Evolutionary conservation across 2,329 filamentous ascomycete species (phyloP).

Genomic region (Fusarium fracticaudum): DNA sequence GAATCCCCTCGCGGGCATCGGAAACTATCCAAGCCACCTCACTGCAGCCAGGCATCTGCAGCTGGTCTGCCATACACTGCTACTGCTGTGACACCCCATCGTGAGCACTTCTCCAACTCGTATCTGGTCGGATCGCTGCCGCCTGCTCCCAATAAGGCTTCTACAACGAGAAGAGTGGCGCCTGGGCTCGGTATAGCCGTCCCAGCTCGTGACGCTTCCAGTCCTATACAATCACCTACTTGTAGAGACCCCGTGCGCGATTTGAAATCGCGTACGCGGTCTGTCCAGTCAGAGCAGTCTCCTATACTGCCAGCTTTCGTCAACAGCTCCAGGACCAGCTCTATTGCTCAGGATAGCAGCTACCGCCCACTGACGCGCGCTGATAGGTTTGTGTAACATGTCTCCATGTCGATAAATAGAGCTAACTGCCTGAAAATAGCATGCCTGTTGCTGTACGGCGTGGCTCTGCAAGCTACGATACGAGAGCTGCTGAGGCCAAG

Average conservation of each 20-base stretch:
- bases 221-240: constrained; percentile 17
- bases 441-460: constrained; percentile 23
- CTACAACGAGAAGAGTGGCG: constrained; percentile 21
- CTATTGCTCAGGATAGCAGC: constrained; percentile 26
- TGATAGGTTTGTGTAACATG: constrained; percentile 38
- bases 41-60: constrained; percentile 52
- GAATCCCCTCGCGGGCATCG: constrained; percentile 56
- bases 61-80: constrained; percentile 53
- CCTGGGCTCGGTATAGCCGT: constrained; percentile 35
- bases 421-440: constrained; percentile 32
- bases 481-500: constrained; percentile 31
- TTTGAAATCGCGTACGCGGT: constrained; percentile 25
- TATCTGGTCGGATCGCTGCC: constrained; percentile 45
- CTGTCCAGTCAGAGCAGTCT: constrained; percentile 34
- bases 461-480: constrained; percentile 30
- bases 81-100: constrained; percentile 40
- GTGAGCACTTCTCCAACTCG: constrained; percentile 45
- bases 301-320: constrained; percentile 23
- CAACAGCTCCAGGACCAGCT: constrained; percentile 23
- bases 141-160: constrained; percentile 21
- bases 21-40: constrained; percentile 63
- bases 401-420: constrained; percentile 16
- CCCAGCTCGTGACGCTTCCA: constrained; percentile 19
- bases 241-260: constrained; percentile 31
- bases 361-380: constrained; percentile 27